Percentiles rank a stretch among this genome's conserved stretches.
Conservation (phyloP, 2,329 filamentous ascomycete genomes). For the Fusarium chuoi region DNA sequence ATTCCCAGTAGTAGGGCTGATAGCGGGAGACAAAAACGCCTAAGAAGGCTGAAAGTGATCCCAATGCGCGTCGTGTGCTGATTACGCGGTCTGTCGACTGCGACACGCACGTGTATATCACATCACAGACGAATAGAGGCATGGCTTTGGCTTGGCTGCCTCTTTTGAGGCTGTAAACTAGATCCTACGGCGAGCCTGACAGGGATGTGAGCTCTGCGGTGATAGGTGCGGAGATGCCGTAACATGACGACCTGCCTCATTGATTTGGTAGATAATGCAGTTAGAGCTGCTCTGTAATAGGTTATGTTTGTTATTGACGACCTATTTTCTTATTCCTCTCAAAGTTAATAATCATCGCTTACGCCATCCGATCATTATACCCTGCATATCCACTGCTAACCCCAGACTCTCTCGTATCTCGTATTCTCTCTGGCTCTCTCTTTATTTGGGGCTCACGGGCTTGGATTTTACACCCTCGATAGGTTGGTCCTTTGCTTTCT, state of each 20-base stretch:
- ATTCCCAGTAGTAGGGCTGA: conserved; percentile 18
- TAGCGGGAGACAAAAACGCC: background rate
- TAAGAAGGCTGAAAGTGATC: conserved; percentile 4
- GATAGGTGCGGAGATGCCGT: conserved; percentile 9
- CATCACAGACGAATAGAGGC: conserved; percentile 14
- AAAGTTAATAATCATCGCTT: conserved; percentile 17
- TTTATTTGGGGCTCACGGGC: background rate
- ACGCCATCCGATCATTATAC: conserved; percentile 16
- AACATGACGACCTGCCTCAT: background rate
- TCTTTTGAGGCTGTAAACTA: conserved; percentile 21
- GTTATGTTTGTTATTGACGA: background rate
- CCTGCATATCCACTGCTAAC: background rate
- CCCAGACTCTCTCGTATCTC: background rate
- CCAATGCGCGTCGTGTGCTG: conserved; percentile 18
- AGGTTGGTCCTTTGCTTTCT: conserved; percentile 18
- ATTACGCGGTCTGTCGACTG: conserved; percentile 22
- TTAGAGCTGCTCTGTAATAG: background rate
- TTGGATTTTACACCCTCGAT: background rate
- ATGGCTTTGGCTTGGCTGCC: conserved; percentile 23
- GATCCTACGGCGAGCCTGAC: background rate
- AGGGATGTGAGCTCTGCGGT: background rate
- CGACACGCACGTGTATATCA: conserved; percentile 4
- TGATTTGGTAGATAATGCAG: background rate
- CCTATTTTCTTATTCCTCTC: background rate
- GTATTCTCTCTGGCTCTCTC: background rate